Evolutionary conservation across 805 yeast genomes (phyloP), one percentile per base, ranked within the genome.

Genomic region (Cyberlindnera mrakii): DNA sequence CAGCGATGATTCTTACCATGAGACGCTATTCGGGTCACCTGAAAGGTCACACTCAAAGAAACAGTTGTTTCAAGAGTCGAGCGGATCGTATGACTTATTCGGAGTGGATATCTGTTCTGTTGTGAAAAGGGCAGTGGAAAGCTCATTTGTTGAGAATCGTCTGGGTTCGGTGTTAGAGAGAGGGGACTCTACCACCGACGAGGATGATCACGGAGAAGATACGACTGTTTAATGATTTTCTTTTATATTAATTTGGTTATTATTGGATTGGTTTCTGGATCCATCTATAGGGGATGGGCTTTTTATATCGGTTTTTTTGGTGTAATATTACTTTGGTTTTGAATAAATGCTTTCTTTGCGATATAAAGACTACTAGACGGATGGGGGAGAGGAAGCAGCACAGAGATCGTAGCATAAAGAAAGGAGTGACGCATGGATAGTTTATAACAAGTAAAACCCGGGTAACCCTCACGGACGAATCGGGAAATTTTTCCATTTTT

Each of bases 51-150:
- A 30, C 13, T 15, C 15, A 6, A 40, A 37, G 17, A 45, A 31
- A 9, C 49, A 33, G 33, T 38, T 23, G 8, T 45, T 44, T 40
- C 46, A 43, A 44, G 54, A 54, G 38, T 44, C 42, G 30, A 42
- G 55, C 1, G 36, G 43, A 0, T n/a, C 41, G 8, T 48, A 45
- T 36, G 79, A 77, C 54, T 68, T 76, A 33, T 77, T 76, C 58
- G 82, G 82, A 9, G 79, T 77, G 38, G 82, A 77, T 54, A 65
- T 77, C 30, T 71, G 75, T 48, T 66, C 75, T 33, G 74, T 72
- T 19, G 69, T 72, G 5, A 60, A 67, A 44, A 58, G 77, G n/a
- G 77, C 75, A 6, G 68, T 66, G 32, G 70, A 63, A 35, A 52
- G 46, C 35, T 40, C 33, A 23, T 23, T 23, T 5, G 32, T 36